These are phyloP conservation scores for Ilex asprella DNA, from an alignment of 257 asterid genomes.

Conservation along the genomic window DNA sequence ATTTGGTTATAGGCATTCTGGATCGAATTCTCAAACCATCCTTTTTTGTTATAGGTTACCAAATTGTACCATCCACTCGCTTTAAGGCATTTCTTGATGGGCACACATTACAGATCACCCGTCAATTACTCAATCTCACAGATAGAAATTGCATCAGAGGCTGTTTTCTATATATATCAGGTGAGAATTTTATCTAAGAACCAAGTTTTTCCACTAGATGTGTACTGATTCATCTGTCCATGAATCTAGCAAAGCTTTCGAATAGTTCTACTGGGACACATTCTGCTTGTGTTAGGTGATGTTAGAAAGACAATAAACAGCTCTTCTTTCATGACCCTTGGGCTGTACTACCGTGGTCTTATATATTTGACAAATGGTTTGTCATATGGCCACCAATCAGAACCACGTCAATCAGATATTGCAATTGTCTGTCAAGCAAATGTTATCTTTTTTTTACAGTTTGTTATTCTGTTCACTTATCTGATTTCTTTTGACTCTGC, in stretches of 20 bases:
- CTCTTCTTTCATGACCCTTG: background rate
- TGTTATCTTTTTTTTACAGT: no score
- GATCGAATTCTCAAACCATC: no score
- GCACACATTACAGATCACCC: conserved; percentile 80
- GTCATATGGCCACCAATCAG: no score
- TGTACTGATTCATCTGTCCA: background rate
- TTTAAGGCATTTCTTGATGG: conserved; percentile 73
- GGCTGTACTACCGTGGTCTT: background rate
- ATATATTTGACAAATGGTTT: no score
- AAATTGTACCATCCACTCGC: conserved; percentile 81
- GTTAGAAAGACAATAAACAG: background rate
- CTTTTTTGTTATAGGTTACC: conserved; percentile 45
- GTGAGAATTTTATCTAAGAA: conserved; percentile 23
- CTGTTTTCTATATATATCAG: conserved; percentile 71
- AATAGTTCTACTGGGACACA: no score
- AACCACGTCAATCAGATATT: no score
- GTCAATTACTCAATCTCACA: conserved; percentile 68
- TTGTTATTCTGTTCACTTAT: background rate
- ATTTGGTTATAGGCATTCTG: background rate
- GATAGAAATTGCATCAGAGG: conserved; percentile 70
- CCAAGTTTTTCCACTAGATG: background rate
- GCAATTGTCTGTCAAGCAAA: no score
- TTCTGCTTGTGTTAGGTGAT: no score
- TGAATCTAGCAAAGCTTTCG: no score
- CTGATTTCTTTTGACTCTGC: background rate